Percentiles rank a stretch among this genome's conserved stretches.
Evolutionary conservation across 1,139 yeast species (phyloP).

Genomic region (Kurtzmaniella quercitrusa): DNA sequence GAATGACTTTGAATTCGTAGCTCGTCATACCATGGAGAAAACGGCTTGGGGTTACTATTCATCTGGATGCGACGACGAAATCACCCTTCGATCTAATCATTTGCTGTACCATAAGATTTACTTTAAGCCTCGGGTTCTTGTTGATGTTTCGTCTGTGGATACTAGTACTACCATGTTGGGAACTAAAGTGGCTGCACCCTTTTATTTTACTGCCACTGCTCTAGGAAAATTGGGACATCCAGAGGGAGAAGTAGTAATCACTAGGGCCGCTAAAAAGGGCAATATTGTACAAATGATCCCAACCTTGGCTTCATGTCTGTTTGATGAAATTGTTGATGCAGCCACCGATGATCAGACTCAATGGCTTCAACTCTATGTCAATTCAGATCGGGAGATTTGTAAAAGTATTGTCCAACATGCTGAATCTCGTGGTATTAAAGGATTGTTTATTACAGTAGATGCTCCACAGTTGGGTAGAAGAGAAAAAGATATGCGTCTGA

Average conservation of each 20-base stretch:
- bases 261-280: constrained; percentile 66
- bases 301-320: constrained; percentile 69
- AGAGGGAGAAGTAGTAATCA: constrained; percentile 74
- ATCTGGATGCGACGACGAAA: constrained; percentile 90
- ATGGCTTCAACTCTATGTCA: constrained; percentile 91
- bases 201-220: constrained; percentile 79
- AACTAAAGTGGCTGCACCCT: constrained; percentile 44
- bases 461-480: constrained; percentile 95
- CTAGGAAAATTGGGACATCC: constrained; percentile 72
- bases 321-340: constrained; percentile 64
- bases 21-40: constrained; percentile 68
- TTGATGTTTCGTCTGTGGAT: constrained; percentile 55
- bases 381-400: constrained; percentile 53
- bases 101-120: constrained; percentile 80
- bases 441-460: constrained; percentile 83
- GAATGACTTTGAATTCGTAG: constrained; percentile 80
- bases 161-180: constrained; percentile 40
- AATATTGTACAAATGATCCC: constrained; percentile 79
- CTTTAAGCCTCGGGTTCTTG: constrained; percentile 77
- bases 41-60: constrained; percentile 92
- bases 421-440: constrained; percentile 71
- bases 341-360: constrained; percentile 54
- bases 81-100: constrained; percentile 84
- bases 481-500: constrained; percentile 59
- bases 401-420: constrained; percentile 62